These are phyloP conservation scores for Canariomyces notabilis DNA, from an alignment of 2,329 filamentous ascomycete species.

Conservation along the genomic window DNA sequence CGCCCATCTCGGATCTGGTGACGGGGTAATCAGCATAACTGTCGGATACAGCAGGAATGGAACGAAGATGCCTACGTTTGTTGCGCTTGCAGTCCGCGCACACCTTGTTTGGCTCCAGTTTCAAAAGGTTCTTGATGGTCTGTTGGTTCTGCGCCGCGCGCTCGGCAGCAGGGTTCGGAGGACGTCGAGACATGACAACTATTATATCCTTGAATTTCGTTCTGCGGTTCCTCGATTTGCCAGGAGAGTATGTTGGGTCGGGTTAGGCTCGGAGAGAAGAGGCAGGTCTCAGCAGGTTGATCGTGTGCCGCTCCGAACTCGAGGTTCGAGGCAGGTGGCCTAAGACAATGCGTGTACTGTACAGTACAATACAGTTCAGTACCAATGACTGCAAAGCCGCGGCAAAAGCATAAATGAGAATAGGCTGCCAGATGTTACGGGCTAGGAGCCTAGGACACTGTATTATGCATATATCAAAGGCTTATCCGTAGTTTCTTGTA, in stretches of 20 bases:
- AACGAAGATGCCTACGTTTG: conserved; percentile 64
- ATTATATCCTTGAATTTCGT: too few species aligned
- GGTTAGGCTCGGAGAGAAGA: not conserved
- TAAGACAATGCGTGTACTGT: too few species aligned
- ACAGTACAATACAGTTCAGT: too few species aligned
- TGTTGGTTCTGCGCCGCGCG: conserved; percentile 83
- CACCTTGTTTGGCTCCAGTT: conserved; percentile 91
- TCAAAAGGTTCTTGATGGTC: conserved; percentile 90
- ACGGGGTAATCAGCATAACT: conserved; percentile 3
- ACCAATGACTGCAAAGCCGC: too few species aligned
- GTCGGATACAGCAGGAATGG: conserved; percentile 16
- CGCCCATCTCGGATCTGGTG: conserved; percentile 89
- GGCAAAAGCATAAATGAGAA: too few species aligned
- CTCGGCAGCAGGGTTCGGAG: conserved; percentile 71
- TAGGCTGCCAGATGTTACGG: too few species aligned
- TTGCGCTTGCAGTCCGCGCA: conserved; percentile 99
- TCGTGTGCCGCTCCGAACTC: too few species aligned
- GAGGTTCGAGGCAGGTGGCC: too few species aligned
- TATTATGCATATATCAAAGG: too few species aligned
- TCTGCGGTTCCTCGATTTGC: not conserved
- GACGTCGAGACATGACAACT: conserved; percentile 67
- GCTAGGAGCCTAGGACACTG: too few species aligned
- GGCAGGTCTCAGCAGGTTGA: too few species aligned
- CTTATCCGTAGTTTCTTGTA: too few species aligned
- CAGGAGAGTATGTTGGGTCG: not conserved